Evolutionary conservation across 2,329 filamentous ascomycete genomes (phyloP), one percentile per base, ranked within the genome.

Genomic region (Nothomitra cinnamomea): DNA sequence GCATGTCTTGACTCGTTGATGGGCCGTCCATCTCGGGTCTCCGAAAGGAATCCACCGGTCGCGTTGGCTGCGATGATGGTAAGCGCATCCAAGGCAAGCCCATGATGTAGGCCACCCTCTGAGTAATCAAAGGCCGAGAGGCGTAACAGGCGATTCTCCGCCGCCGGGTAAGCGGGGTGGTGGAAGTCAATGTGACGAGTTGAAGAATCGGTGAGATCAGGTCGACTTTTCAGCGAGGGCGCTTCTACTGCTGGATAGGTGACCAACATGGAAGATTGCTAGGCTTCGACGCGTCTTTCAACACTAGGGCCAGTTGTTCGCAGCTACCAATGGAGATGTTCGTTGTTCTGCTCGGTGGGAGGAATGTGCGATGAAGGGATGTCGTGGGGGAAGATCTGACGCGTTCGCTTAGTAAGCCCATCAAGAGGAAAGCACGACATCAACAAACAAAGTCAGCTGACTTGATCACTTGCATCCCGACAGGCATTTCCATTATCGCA

Each of bases 51-150:
- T 49, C 45, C 45, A 25, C 28, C 38, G 15, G 5, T 25, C 28
- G 45, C 45, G 45, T 49, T 49, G 22, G 45, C 45, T 35, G 45
- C 45, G 22, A 49, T 49, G 17, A 49, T 49, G 45, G 45, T 49
- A 25, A 49, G 28, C 22, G 28, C 45, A 25, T 49, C 45, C 45
- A 49, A 21, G 22, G 45, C 45, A 49, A 49, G 28, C 22, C 45
- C 45, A 49, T 49, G 45, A 49, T 49, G 28, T n/a, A 49, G 45
- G 22, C 45, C 45, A 35, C 45, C 45, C 17, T 49, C 45, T n/a
- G 38, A n/a, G 38, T n/a, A 41, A 41, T 41, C 38, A n/a, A n/a
- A n/a, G 38, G 38, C 38, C 5, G 38, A 41, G 38, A 41, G 17
- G 13, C 38, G 38, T 41, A 41, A 41, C 5, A 41, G 38, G 38